Base-by-base conservation (phyloP, 345 rosid genomes). In the Cardamine chenopodiifolia region DNA sequence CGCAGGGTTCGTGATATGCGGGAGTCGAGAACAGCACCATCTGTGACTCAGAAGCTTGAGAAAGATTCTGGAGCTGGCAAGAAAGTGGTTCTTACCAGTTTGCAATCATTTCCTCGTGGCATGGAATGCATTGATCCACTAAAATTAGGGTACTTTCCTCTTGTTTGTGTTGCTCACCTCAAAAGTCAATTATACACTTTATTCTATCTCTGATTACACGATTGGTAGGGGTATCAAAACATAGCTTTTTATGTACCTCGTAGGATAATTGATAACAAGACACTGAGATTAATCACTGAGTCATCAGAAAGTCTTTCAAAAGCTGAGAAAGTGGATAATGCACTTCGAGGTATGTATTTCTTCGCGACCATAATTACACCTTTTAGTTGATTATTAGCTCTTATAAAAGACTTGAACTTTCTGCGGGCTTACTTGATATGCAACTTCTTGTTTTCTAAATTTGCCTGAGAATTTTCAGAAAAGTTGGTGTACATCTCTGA, bases 1-100 rank as follows among this genome's bases (percentile, higher is more conserved):
- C 91, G 95, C 47, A 85, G 95, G 62, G 97, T 94, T 72, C 98
- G 97, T 61, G 98, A 85, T 31, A 94, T 94, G 98, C 83, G 97
- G 74, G 98, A 94, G 75, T 76, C 90, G 26, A 88, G 93, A 81
- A 86, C 92, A 19, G 93, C 90, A 25, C 95, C 96, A 29, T 93
- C 96, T 1, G 85, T 81, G 81, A 88, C 87, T 47, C 89, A 85
- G 61, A 94, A 90, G 75, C 77, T 76, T 70, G 97, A 90, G 58
- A 86, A 83, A 52, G 34, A 31, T 31, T 49, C 98, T 3, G 83
- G 71, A 42, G 18, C 77, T 19, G 83, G 77, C 62, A 76, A 76
- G 66, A 79, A 73, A 45, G 66, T 7, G 73, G 92, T 79, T 67
- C 88, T 91, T 7, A 88, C 76, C 62, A 85, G 26, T 82, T 78